Conservation (phyloP, 2,329 filamentous ascomycete genomes). For the Penicillium polonicum region DNA sequence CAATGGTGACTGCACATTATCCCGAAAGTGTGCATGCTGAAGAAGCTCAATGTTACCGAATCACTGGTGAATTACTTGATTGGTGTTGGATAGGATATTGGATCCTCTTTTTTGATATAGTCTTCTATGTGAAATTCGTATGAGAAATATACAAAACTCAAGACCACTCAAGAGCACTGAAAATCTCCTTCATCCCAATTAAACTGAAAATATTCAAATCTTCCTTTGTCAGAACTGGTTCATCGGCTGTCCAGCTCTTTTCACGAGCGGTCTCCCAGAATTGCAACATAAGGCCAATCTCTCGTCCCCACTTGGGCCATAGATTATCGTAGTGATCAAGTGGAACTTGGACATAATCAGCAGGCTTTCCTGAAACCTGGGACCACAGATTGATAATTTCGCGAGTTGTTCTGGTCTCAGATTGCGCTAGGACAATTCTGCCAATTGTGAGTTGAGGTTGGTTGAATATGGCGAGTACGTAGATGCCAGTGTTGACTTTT, state of each 20-base stretch:
- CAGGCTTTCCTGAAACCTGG: not conserved
- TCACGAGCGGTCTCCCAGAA: not conserved
- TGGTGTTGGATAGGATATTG: not conserved
- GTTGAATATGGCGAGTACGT: not conserved
- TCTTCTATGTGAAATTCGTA: too few relatives aligned
- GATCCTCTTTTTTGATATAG: too few relatives aligned
- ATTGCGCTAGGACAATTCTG: slow-evolving; percentile 1
- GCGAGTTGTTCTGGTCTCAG: not conserved
- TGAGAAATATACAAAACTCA: not conserved
- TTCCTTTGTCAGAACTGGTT: not conserved
- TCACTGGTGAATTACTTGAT: too few relatives aligned
- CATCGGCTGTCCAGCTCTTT: not conserved
- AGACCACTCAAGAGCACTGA: not conserved
- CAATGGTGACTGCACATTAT: too few relatives aligned
- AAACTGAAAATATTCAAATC: not conserved
- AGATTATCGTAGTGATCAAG: slow-evolving; percentile 30
- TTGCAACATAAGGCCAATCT: slow-evolving; percentile 25
- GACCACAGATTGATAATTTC: not conserved
- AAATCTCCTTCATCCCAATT: not conserved
- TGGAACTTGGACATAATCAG: slow-evolving; percentile 26
- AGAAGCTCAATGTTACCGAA: too few relatives aligned
- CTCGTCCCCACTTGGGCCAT: slow-evolving; percentile 32
- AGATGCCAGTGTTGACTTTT: slow-evolving; percentile 2
- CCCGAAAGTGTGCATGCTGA: too few relatives aligned
- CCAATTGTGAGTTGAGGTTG: not conserved